Evolutionary conservation across 108 stramenopile species (phyloP), one percentile per base, ranked within the genome.

Genomic region (Conticribra weissflogii): DNA sequence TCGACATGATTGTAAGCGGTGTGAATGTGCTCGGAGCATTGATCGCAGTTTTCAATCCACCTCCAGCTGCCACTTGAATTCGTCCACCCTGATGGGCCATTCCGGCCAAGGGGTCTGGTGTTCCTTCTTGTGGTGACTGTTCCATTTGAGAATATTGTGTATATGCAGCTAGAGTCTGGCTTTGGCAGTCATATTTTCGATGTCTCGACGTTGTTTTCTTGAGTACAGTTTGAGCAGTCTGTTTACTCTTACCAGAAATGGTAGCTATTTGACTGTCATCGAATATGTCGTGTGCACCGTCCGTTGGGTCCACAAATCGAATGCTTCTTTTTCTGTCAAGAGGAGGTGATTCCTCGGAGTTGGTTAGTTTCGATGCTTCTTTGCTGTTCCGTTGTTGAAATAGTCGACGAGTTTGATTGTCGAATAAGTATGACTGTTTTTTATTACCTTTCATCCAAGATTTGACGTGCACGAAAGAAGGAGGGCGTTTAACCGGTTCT

Each of bases 1-100:
- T 79, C 2, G 87, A 81, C 86, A 95, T 88, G 55, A 91, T 71
- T 16, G 94, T 86, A 9, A 95, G 47, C n/a, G 93, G 93, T 15
- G 79, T 60, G 34, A 71, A 59, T 41, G 66, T 59, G 44, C 77
- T 75, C 14, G 88, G 81, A 23, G 78, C 50, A 48, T 70, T 68
- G 15, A 83, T 85, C 36, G 85, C 72, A 15, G 90, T 84, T 55
- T 95, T 95, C 19, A 95, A 71, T 16, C 82, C 78, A 24, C 92
- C 93, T n/a, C 90, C 90, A 49, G 85, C 83, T 64, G 89, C 69
- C 0, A 95, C 77, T 34, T 82, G 84, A 2, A 90, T 69, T 79
- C 73, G 79, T 19, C 93, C 89, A 5, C 93, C 93, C 72, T 90
- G 89, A 34, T 87, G 74, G 16, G 88, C 89, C 28, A 95, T 85